Conservation (phyloP, 768 basidiomycete species). For the Heimioporus sp. region DNA sequence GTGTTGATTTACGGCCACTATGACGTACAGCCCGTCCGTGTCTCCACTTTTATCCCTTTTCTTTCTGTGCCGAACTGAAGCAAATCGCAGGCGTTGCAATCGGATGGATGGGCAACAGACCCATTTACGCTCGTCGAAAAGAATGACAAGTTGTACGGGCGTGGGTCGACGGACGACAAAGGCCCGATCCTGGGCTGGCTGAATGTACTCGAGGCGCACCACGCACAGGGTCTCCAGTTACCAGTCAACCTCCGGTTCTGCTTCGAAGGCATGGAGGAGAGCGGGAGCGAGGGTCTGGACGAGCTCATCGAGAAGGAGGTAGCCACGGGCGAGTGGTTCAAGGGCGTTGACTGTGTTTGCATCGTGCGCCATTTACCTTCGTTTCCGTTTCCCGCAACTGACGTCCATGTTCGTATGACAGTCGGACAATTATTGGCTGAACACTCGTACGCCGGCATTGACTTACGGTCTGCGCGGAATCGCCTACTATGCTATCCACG, state of each 20-base stretch:
- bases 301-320: constrained; percentile 79
- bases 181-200: constrained; percentile 88
- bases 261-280: constrained; percentile 99
- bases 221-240: constrained; percentile 59
- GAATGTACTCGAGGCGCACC: constrained; percentile 84
- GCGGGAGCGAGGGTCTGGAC: constrained; percentile 87
- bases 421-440: constrained; percentile 96
- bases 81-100: constrained; percentile 35
- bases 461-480: constrained; percentile 91
- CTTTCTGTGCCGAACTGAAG: not conserved
- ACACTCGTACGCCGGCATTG: constrained; percentile 72
- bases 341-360: constrained; percentile 89
- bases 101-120: constrained; percentile 87
- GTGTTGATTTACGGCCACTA: constrained; percentile 93
- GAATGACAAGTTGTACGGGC: constrained; percentile 69
- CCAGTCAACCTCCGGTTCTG: constrained; percentile 90
- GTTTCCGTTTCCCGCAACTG: not conserved
- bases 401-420: constrained; percentile 21
- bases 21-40: constrained; percentile 85
- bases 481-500: constrained; percentile 78
- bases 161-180: constrained; percentile 90
- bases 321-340: constrained; percentile 70
- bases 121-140: constrained; percentile 70
- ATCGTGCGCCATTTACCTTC: constrained; percentile 53
- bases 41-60: not conserved